Conservation (phyloP, 176 grass and related monocot genomes). For the Rhipidocladum racemiflorum region DNA sequence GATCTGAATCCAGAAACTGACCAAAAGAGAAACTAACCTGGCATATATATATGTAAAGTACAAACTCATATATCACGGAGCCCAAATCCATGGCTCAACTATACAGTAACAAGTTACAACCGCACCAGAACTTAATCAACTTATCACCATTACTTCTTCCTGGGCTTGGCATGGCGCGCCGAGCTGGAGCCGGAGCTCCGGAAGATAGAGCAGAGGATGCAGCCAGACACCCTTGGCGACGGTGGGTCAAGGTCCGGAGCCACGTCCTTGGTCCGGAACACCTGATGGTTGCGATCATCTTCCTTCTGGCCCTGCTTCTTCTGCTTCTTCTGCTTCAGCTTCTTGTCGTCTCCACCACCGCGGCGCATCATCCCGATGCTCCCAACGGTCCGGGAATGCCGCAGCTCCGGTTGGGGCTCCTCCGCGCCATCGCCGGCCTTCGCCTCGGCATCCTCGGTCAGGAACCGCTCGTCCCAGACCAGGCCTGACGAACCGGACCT, state of each 20-base stretch:
- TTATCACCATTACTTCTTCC: slow-evolving; percentile 30
- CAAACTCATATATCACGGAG: slow-evolving; percentile 20
- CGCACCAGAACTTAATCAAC: background rate
- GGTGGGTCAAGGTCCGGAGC: slow-evolving; percentile 66
- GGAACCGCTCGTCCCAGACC: slow-evolving; percentile 75
- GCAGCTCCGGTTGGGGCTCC: slow-evolving; percentile 47
- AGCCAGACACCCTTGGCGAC: slow-evolving; percentile 72
- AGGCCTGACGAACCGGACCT: slow-evolving; percentile 81
- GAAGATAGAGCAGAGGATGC: slow-evolving; percentile 70
- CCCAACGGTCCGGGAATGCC: slow-evolving; percentile 64
- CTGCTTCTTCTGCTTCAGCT: slow-evolving; percentile 19
- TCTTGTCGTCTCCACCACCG: background rate
- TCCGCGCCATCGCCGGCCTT: background rate
- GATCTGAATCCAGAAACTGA: slow-evolving; percentile 40
- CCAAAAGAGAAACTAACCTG: slow-evolving; percentile 21
- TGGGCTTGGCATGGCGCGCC: slow-evolving; percentile 23
- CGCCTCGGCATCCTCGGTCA: slow-evolving; percentile 37
- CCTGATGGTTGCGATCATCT: slow-evolving; percentile 28
- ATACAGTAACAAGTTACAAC: slow-evolving; percentile 11
- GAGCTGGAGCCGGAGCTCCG: slow-evolving; percentile 20
- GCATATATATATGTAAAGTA: slow-evolving; percentile 9
- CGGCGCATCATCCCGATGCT: slow-evolving; percentile 44
- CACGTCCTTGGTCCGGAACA: slow-evolving; percentile 58
- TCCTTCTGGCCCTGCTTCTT: slow-evolving; percentile 34
- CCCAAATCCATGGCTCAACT: slow-evolving; percentile 18